These are phyloP conservation scores for Dactylis glomerata DNA, from an alignment of 176 grass and related monocot genomes.

Conservation along the genomic window DNA sequence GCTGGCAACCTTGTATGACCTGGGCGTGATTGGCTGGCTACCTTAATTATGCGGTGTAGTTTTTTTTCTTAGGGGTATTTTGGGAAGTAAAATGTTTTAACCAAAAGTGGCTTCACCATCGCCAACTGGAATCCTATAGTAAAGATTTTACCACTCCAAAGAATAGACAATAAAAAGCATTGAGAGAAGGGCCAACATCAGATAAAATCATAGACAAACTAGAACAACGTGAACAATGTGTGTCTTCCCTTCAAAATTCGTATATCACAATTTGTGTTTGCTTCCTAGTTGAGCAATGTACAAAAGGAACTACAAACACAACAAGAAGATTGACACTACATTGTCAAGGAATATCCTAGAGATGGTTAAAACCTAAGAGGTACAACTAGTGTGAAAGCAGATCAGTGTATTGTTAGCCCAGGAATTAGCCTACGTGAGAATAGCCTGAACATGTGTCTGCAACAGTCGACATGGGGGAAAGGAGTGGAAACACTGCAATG, in stretches of 20 bases:
- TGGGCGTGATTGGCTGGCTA: too few relatives aligned
- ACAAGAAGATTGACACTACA: background rate
- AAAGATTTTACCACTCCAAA: background rate
- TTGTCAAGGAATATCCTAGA: constrained; percentile 7
- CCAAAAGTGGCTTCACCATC: too few relatives aligned
- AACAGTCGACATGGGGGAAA: constrained; percentile 25
- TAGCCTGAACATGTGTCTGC: constrained; percentile 4
- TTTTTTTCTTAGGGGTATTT: too few relatives aligned
- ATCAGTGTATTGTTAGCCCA: constrained; percentile 41
- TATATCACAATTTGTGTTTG: background rate
- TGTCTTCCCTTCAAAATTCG: constrained; percentile 23
- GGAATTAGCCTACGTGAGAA: constrained; percentile 34
- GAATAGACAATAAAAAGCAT: background rate
- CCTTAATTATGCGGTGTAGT: too few relatives aligned
- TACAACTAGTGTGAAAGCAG: constrained; percentile 3
- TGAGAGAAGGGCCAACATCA: background rate
- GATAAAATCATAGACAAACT: background rate
- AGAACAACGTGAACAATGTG: background rate
- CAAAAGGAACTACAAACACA: constrained; percentile 28
- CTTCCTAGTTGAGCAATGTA: constrained; percentile 34
- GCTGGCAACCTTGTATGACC: too few relatives aligned
- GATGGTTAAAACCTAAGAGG: constrained; percentile 19
- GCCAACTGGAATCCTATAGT: too few relatives aligned
- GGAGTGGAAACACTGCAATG: constrained; percentile 24
- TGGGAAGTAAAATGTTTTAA: too few relatives aligned